These are phyloP conservation scores for Geranium incanum DNA, from an alignment of 441 rosid species.

Conservation along the genomic window DNA sequence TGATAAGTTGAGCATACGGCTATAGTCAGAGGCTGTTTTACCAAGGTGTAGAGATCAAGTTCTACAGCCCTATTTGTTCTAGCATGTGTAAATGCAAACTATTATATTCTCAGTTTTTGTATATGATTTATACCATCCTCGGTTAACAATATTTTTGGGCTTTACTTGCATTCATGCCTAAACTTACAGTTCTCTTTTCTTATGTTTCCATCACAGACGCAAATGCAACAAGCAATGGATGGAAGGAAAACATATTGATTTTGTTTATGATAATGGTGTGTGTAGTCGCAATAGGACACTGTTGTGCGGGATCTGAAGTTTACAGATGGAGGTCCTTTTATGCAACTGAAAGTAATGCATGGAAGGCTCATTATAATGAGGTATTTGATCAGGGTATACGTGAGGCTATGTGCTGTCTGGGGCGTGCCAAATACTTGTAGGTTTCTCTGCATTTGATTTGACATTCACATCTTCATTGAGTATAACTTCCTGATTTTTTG, in stretches of 20 bases:
- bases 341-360: slow-evolving; percentile 69
- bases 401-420: slow-evolving; percentile 85
- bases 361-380: slow-evolving; percentile 91
- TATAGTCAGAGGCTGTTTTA: background rate
- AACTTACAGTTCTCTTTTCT: slow-evolving; percentile 13
- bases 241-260: slow-evolving; percentile 46
- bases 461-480: slow-evolving; percentile 10
- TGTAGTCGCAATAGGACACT: slow-evolving; percentile 54
- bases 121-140: background rate
- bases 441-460: slow-evolving; percentile 22
- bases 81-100: background rate
- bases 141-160: background rate
- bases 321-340: slow-evolving; percentile 82
- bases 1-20: background rate
- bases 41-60: background rate
- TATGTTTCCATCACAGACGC: slow-evolving; percentile 35
- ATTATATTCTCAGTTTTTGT: background rate
- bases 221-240: slow-evolving; percentile 31
- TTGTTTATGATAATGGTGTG: slow-evolving; percentile 41
- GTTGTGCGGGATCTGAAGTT: slow-evolving; percentile 68
- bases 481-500: slow-evolving; percentile 10
- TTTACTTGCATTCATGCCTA: background rate
- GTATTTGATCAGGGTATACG: slow-evolving; percentile 90
- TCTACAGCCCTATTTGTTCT: background rate
- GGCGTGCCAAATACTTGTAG: slow-evolving; percentile 69